A percentile compares a stretch with the other conserved stretches of the same genome.
These are phyloP conservation scores for Ophiocordyceps camponoti-rufipedis DNA, from an alignment of 2,329 filamentous ascomycete genomes.

Conservation along the genomic window DNA sequence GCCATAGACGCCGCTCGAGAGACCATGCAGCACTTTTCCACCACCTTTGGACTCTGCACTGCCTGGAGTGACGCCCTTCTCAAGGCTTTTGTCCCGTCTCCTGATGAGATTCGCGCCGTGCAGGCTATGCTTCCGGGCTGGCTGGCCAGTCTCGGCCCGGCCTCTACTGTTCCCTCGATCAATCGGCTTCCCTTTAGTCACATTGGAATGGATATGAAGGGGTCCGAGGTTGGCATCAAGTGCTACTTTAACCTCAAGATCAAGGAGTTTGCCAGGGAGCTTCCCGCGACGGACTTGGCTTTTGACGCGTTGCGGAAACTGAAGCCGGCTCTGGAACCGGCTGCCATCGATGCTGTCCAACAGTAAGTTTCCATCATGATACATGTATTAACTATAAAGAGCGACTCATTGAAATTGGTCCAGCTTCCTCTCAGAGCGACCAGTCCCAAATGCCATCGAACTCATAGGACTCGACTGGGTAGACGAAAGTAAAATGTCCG, in stretches of 20 bases:
- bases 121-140: slow-evolving; percentile 1
- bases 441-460: not conserved
- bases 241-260: slow-evolving; percentile 3
- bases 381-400: too few species aligned
- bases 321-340: slow-evolving; percentile 1
- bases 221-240: slow-evolving; percentile 2
- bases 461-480: slow-evolving; percentile 3
- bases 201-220: slow-evolving; percentile 3
- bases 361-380: too few species aligned
- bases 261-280: slow-evolving; percentile 3
- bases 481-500: slow-evolving; percentile 2
- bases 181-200: slow-evolving; percentile 3
- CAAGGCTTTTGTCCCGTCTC: not conserved
- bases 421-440: not conserved
- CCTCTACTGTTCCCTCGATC: not conserved
- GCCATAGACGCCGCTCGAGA: slow-evolving; percentile 2
- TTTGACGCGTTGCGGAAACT: slow-evolving; percentile 1
- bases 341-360: slow-evolving; percentile 2
- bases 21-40: not conserved
- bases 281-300: not conserved
- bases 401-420: not conserved
- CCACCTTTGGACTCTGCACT: slow-evolving; percentile 1
- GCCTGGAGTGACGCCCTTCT: slow-evolving; percentile 2
- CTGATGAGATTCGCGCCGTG: not conserved
- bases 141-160: slow-evolving; percentile 1